Percentiles rank a stretch among this genome's conserved stretches.
phyloP scores from a whole-genome alignment of 2,329 filamentous ascomycete genomes.

The Metarhizium sp. region DNA sequence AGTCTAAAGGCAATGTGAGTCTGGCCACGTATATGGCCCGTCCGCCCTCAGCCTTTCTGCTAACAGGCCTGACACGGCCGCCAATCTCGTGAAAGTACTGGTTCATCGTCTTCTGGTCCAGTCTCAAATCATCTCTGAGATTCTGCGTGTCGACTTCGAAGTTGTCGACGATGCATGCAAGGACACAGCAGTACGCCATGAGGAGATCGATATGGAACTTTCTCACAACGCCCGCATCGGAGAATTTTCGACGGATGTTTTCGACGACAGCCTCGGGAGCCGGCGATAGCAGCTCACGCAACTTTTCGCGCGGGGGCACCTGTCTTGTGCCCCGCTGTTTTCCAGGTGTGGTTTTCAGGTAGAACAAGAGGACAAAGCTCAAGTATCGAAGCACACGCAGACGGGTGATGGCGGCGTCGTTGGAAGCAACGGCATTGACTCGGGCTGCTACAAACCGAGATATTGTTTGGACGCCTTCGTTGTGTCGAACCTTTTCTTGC shows the following conservation, averaged over 20 bases:
- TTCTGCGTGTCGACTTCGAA: slow-evolving; percentile 63
- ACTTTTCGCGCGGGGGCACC: slow-evolving; percentile 53
- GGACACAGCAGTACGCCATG: slow-evolving; percentile 62
- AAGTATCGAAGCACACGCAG: slow-evolving; percentile 53
- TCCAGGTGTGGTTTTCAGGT: slow-evolving; percentile 35
- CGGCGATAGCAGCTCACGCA: slow-evolving; percentile 45
- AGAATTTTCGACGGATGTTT: slow-evolving; percentile 60
- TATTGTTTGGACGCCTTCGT: slow-evolving; percentile 44
- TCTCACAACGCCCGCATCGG: slow-evolving; percentile 51
- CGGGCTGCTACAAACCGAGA: slow-evolving; percentile 59
- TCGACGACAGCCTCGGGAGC: slow-evolving; percentile 55
- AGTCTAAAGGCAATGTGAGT: slow-evolving; percentile 69
- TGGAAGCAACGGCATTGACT: slow-evolving; percentile 43
- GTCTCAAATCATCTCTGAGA: slow-evolving; percentile 59
- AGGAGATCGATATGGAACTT: slow-evolving; percentile 65
- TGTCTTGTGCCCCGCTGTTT: slow-evolving; percentile 36
- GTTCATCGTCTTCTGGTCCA: slow-evolving; percentile 62
- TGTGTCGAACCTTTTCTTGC: slow-evolving; percentile 55
- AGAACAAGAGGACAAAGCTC: slow-evolving; percentile 46
- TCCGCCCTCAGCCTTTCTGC: slow-evolving; percentile 52
- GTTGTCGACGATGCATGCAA: slow-evolving; percentile 63
- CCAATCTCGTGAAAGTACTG: slow-evolving; percentile 72
- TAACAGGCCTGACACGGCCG: slow-evolving; percentile 51
- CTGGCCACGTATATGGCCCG: slow-evolving; percentile 48
- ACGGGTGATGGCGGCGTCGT: slow-evolving; percentile 41